Evolutionary conservation across 202 grass and related monocot genomes (phyloP).

Genomic region (Schoenoplectus triqueter): DNA sequence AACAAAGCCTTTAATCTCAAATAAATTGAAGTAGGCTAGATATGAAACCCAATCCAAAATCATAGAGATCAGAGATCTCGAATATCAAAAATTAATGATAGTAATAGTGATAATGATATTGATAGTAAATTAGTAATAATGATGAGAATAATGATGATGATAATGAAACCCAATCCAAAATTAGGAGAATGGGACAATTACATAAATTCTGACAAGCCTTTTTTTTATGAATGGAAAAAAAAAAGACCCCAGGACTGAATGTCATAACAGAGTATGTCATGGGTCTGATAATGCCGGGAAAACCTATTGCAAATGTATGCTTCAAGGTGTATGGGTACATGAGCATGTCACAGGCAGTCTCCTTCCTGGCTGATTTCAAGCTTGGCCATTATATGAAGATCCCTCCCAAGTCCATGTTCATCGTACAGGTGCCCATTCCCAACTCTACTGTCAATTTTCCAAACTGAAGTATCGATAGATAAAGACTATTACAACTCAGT

Average conservation of each 20-base stretch:
- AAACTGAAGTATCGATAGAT: not conserved
- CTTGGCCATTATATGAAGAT: constrained; percentile 98
- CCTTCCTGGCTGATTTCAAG: constrained; percentile 85
- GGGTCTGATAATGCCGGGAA: constrained; percentile 78
- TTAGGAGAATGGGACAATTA: not conserved
- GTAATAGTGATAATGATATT: no score
- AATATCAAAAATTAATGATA: no score
- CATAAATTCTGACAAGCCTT: constrained; percentile 4
- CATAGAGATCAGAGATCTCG: no score
- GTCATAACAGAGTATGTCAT: constrained; percentile 81
- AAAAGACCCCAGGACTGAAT: constrained; percentile 70
- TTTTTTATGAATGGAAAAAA: not conserved
- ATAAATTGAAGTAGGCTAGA: no score
- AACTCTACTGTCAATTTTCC: not conserved
- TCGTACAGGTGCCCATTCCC: constrained; percentile 62
- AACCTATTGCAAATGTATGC: constrained; percentile 87
- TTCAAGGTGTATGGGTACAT: constrained; percentile 97
- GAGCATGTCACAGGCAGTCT: constrained; percentile 89
- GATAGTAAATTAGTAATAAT: no score
- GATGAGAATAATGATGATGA: no score
- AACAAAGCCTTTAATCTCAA: no score
- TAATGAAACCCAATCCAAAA: no score
- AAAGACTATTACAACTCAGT: not conserved
- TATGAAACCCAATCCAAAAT: no score
- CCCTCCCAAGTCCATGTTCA: constrained; percentile 85